Base-by-base conservation (phyloP, 140 eudicot genomes). In the Cichorium intybus region DNA sequence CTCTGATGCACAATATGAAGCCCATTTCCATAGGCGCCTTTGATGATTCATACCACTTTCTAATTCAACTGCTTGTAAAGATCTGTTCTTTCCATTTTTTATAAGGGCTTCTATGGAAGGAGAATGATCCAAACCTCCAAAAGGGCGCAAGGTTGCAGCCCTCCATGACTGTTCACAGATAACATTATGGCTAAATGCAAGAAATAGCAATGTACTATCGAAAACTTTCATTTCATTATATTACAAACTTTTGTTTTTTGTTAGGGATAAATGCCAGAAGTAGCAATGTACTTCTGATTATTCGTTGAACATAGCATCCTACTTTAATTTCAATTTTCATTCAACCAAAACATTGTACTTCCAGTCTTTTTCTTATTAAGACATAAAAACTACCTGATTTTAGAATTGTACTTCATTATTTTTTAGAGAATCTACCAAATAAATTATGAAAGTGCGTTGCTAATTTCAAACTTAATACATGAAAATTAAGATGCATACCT, bases 1-100 rank as follows among this genome's bases (percentile, higher is more conserved):
- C 86, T 88, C 97, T 20, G 99, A 92, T 37, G 99, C 96, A 83
- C 85, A 80, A 60, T 75, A 92, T 51, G 95, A 83, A 60, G 97
- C 99, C 99, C 99, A 92, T 80, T 85, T 92, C 99, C 99, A 92
- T 56, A 92, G 88, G 16, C 86, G 85, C 77, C 86, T 78, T 46
- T 92, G 99, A 70, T 82, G 87, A 64, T 93, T 92, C 54, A 77
- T 62, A 48, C 99, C 99, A 74, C 95, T 85, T 82, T 92, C 97
- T 57, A 92, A 69, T 71, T 92, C 99, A 73, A 85, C 70, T 27
- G 99, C 97, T 74, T 92, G 99, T 56, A 92, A 77, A 61, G 70
- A 83, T 81, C 97, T 79, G 80, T 77, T 85, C 69, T 78, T 88
- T 47, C 95, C 99, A 77, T 88, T 88, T 79, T 71, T 92, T 70